Evolutionary conservation across 2,329 filamentous ascomycete species (phyloP), one percentile per base, ranked within the genome.

Genomic region (Clarireedia monteithiana): DNA sequence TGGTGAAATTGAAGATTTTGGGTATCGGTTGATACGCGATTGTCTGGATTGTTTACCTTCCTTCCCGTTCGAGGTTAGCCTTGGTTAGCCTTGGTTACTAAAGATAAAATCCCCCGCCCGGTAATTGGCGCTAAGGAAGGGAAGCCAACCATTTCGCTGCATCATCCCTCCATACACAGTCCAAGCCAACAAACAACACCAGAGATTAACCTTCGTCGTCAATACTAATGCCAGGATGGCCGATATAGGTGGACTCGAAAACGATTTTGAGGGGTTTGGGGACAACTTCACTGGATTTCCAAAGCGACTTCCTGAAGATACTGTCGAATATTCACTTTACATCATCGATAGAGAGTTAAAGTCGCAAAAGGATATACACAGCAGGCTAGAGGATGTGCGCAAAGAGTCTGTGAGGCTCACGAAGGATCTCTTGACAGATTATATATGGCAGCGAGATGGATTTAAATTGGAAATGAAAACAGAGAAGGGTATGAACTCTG

Each of bases 391-490:
- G 56, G 74, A 79, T 20, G 77, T 96, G 9, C 83, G 90, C 53
- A 89, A 84, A 69, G 79, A 83, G 1, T 84, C 88, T 0, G 72
- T 79, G 2, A 77, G 83, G 27, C 71, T 94, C n/a, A 70, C 72
- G 4, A 82, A 82, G 45, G 75, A 78, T 2, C 73, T 90, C 6
- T 77, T 92, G n/a, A 85, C 82, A 62, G 85, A 89, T 59, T 96
- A 96, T 65, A 95, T 99, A 60, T 99, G 94, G 94, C 94, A 99
- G 69, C 83, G 91, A 12, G 91, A 96, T 53, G 74, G 77, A 0
- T 91, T 99, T 60, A 79, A 77, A n/a, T 83, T 30, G 68, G 73
- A 45, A 76, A 76, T 76, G 65, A 86, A 76, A 72, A 86, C 72
- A 53, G 73, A 76, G 23, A 71, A 76, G 65, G 83, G 84, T 85